Base-by-base conservation (phyloP, 495 filamentous ascomycete species). In the Jackrogersella minutella region DNA sequence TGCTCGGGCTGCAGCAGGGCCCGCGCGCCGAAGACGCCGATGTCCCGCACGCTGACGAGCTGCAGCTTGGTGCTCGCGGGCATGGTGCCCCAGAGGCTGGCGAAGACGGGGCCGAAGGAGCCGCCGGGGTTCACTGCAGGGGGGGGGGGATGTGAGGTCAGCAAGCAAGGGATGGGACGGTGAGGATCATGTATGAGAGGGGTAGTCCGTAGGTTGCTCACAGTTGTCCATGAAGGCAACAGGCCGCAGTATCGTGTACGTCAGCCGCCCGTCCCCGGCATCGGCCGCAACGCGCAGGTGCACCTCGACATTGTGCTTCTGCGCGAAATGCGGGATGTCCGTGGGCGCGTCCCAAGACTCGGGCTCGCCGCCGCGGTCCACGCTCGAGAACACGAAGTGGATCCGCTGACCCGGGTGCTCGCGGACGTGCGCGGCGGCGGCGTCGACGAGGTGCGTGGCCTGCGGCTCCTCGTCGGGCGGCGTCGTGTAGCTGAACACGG, bases 201-300 rank as follows among this genome's bases (percentile, higher is more conserved):
- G 5, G 3, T 24, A 9, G 9, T 24, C 1, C 19, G 9, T 2
- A 10, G 26, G 26, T 30, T 3, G 43, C 63, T 50, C 30, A 66
- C 63, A 57, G 71, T 90, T 90, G 14, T 92, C 90, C 67, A 90
- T 79, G 77, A 91, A 92, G 0, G 85, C 85, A 0, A 79, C 79
- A 0, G 90, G 87, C 3, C 88, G 80, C 3, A 90, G 71, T 31
- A 90, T 84, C 11, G 84, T 85, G 78, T 84, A 90, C 10, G 73
- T 64, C 58, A 79, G 63, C 17, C 7, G 36, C 2, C 66, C 66
- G n/a, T 60, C 76, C 14, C 76, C 70, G 16, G 56, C 71, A 2
- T 69, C 57, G 4, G 68, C 67, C 22, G 82, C 76, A 49, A 73
- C 66, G 30, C 77, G 74, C n/a, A 91, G 78, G 65, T 90, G 74